Percentiles rank a stretch among this genome's conserved stretches.
Conservation (phyloP, 805 yeast genomes). For the Spathaspora hagerdaliae region DNA sequence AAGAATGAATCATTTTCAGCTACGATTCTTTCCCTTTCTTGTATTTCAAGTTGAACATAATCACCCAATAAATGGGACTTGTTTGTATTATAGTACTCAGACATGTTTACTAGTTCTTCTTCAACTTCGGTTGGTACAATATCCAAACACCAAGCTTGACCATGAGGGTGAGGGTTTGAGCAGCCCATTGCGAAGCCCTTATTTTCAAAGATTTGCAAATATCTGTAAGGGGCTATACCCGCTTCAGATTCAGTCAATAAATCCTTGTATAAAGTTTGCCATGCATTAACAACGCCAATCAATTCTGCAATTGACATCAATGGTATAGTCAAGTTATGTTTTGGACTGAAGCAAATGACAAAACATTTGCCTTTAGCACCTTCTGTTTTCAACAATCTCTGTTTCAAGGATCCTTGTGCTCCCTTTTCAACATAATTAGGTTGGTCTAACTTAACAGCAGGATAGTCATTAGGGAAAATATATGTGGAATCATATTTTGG, state of each 20-base stretch:
- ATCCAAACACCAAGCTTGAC: slow-evolving; percentile 76
- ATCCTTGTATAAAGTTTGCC: slow-evolving; percentile 51
- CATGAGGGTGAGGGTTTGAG: slow-evolving; percentile 79
- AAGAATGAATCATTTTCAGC: slow-evolving; percentile 58
- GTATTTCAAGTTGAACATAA: slow-evolving; percentile 53
- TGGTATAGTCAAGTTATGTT: slow-evolving; percentile 64
- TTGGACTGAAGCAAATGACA: slow-evolving; percentile 71
- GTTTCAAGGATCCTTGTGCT: slow-evolving; percentile 22
- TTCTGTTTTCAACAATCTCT: slow-evolving; percentile 47
- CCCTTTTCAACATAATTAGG: slow-evolving; percentile 35
- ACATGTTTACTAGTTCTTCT: slow-evolving; percentile 51
- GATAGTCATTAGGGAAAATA: slow-evolving; percentile 63
- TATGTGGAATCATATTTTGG: slow-evolving; percentile 56
- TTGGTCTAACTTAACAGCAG: slow-evolving; percentile 62
- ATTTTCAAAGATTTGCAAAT: slow-evolving; percentile 72
- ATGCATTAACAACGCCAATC: slow-evolving; percentile 49
- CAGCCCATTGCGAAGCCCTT: slow-evolving; percentile 82
- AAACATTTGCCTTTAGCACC: slow-evolving; percentile 66
- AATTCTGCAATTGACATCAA: slow-evolving; percentile 48
- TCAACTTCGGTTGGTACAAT: slow-evolving; percentile 63
- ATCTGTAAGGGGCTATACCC: slow-evolving; percentile 46
- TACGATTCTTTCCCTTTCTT: slow-evolving; percentile 50
- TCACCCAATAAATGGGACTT: slow-evolving; percentile 55
- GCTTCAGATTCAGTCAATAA: slow-evolving; percentile 34
- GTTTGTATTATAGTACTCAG: slow-evolving; percentile 38